Conservation (phyloP, 257 asterid species). For the Solanum piurae region DNA sequence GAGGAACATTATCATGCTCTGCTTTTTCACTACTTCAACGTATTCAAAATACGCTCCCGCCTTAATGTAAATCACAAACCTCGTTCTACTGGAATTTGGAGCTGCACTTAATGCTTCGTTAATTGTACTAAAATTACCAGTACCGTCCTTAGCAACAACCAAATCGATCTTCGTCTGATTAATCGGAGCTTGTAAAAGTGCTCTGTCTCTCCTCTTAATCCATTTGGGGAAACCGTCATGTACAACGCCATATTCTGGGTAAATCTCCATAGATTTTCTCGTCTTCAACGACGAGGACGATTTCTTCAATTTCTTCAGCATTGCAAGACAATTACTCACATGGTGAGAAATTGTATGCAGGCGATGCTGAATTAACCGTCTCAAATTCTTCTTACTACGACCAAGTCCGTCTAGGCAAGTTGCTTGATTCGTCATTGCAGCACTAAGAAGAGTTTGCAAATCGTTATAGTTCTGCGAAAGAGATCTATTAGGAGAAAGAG, state of each 20-base stretch:
- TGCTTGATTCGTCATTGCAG: conserved; percentile 83
- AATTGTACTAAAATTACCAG: conserved; percentile 69
- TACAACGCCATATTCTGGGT: conserved; percentile 30
- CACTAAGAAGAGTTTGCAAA: conserved; percentile 72
- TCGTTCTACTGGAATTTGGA: conserved; percentile 59
- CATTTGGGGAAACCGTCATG: conserved; percentile 53
- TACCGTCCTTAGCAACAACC: conserved; percentile 73
- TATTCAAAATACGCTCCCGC: conserved; percentile 87
- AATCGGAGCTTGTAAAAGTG: conserved; percentile 42
- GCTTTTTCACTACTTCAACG: conserved; percentile 41
- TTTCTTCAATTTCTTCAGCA: conserved; percentile 53
- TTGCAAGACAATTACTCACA: conserved; percentile 72
- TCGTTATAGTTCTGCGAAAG: conserved; percentile 36
- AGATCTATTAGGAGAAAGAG: conserved; percentile 22
- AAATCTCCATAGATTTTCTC: conserved; percentile 5
- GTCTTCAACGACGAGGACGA: not conserved
- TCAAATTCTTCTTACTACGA: conserved; percentile 37
- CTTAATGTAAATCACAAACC: conserved; percentile 80
- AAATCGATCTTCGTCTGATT: conserved; percentile 28
- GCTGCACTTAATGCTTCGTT: conserved; percentile 52
- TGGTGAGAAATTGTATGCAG: conserved; percentile 54
- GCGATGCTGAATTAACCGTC: conserved; percentile 40
- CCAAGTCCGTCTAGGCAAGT: conserved; percentile 95
- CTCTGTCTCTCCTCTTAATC: conserved; percentile 50
- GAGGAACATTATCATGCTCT: conserved; percentile 50